Base-by-base conservation (phyloP, 169 alveolate genomes). In the Babesia caballi region DNA sequence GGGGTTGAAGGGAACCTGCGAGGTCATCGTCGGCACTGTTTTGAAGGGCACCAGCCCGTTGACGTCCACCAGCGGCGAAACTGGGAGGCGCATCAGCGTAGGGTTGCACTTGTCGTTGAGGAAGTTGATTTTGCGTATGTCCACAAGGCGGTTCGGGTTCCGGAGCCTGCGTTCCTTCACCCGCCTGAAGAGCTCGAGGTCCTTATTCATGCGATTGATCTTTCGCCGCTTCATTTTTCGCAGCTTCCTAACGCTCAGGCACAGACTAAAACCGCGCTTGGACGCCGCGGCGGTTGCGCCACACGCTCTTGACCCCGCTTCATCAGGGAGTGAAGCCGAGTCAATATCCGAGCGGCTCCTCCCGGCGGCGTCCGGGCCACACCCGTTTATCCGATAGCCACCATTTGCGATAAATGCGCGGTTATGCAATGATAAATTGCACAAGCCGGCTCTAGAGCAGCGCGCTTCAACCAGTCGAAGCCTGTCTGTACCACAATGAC, bases 21-120 rank as follows among this genome's bases (percentile, higher is more conserved):
- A 58, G 6, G 77, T 67, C 83, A 80, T 69, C 27, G 59, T 32
- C n/a, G 67, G 73, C 33, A 88, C 85, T 28, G 89, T 88, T 70
- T 88, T 88, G 50, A 77, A 88, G 35, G 93, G 93, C 42, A 85
- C 83, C 35, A 88, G 60, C 27, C 84, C 71, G 54, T 68, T 68
- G 28, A 88, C 57, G 47, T 88, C 83, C 4, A 85, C 77, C 74
- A 81, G 52, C 19, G 93, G 93, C 33, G 89, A 75, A 4, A 69
- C 93, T 12, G 93, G 93, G 38, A 84, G 82, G 28, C 85, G 65
- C 82, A 85, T 68, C 46, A 84, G 83, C 63, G 63, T 69, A n/a
- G 68, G 63, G 65, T 84, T 81, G 66, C 90, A 81, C 60, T 83
- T 78, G 67, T 83, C 90, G 54, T 88, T 88, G 61, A 84, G 53